Evolutionary conservation across 2,329 filamentous ascomycete genomes (phyloP), one percentile per base, ranked within the genome.

Genomic region (Colletotrichum musicola): DNA sequence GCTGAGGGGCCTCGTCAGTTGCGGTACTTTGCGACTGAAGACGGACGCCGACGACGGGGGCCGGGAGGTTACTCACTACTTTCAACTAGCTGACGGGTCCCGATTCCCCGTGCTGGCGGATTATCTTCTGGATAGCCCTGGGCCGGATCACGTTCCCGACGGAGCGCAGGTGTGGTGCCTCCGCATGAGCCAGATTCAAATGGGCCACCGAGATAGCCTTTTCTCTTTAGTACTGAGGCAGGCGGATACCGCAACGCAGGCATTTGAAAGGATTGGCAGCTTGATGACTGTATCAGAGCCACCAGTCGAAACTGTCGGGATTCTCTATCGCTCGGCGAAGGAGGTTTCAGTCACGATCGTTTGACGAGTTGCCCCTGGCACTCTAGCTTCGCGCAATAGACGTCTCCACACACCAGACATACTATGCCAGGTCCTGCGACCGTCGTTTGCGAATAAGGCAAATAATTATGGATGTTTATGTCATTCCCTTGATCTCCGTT

Each of bases 81-180:
- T 56, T 20, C 12, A 44, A 3, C 25, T 56, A 18, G 13, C 54
- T n/a, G 35, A 56, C 13, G 54, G 54, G 16, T 56, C 35, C 18
- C 35, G 54, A 12, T 56, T 56, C 14, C 54, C 35, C 30, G 42
- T 56, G 14, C n/a, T 25, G 20, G 18, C 54, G 18, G 54, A 56
- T 18, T 27, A 56, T n/a, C 54, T 42, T n/a, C 6, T 56, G 38
- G 54, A 56, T 14, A 13, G 13, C 13, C 38, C 54, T 22, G 54
- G 54, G 13, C 14, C 18, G 5, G 16, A 25, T 16, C 38, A 56
- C 4, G 54, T 44, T 6, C 18, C 38, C 6, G 22, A 12, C 6
- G 54, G 54, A 14, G 6, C 38, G n/a, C 38, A 56, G 38, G 38
- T 56, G 7, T 56, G 54, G 54, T 56, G 54, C 25, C 38, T 56